Evolutionary conservation across 768 basidiomycete genomes (phyloP).

Genomic region (Cytidiella melzeri): DNA sequence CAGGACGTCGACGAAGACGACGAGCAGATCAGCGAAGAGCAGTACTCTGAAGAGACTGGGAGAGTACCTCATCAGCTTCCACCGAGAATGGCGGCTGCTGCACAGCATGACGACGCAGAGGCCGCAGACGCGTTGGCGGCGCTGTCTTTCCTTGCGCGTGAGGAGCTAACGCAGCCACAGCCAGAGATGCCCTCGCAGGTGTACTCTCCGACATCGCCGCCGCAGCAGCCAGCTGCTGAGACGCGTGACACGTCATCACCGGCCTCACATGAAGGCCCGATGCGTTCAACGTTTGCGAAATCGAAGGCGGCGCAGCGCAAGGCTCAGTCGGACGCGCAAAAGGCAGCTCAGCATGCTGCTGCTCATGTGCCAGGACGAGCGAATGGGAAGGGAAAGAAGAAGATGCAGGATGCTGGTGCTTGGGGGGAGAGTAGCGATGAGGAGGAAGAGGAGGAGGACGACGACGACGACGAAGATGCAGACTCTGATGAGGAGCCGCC

Average conservation of each 20-base stretch:
- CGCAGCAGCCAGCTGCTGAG: slow-evolving; percentile 20
- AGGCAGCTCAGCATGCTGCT: slow-evolving; percentile 76
- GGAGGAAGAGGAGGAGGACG: slow-evolving; percentile 75
- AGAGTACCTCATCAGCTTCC: slow-evolving; percentile 8
- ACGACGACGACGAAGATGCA: slow-evolving; percentile 57
- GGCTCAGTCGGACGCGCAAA: slow-evolving; percentile 77
- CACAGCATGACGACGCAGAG: slow-evolving; percentile 15
- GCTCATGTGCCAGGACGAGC: slow-evolving; percentile 66
- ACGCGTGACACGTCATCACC: slow-evolving; percentile 23
- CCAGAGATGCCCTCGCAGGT: slow-evolving; percentile 29
- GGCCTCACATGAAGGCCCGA: slow-evolving; percentile 31
- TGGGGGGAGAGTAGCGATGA: slow-evolving; percentile 76
- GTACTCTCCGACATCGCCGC: slow-evolving; percentile 26
- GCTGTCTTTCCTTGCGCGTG: slow-evolving; percentile 62
- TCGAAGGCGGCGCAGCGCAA: slow-evolving; percentile 82
- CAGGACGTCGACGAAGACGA: slow-evolving; percentile 9
- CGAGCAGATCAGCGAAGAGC: slow-evolving; percentile 9
- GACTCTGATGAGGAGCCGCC: slow-evolving; percentile 52
- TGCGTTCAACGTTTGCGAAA: slow-evolving; percentile 84
- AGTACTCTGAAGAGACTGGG: slow-evolving; percentile 4
- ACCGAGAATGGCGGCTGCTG: slow-evolving; percentile 11
- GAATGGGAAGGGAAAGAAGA: slow-evolving; percentile 34
- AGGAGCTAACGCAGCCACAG: slow-evolving; percentile 26
- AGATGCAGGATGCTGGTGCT: slow-evolving; percentile 34
- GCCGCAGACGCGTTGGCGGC: slow-evolving; percentile 74